phyloP scores from a whole-genome alignment of 2,329 filamentous ascomycete genomes.

The Fonsecaea monophora region DNA sequence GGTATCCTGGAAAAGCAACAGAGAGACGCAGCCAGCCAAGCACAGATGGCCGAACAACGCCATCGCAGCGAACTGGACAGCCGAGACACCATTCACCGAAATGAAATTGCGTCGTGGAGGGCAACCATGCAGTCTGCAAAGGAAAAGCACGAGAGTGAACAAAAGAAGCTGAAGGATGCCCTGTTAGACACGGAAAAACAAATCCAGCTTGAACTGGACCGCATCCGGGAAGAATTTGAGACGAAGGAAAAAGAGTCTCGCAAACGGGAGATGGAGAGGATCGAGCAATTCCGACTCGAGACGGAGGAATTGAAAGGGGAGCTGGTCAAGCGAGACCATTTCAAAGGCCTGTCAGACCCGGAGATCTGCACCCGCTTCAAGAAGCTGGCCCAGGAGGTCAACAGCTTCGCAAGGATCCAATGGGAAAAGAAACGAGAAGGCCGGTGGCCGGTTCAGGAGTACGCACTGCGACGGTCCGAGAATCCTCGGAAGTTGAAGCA shows the following conservation, averaged over 20 bases:
- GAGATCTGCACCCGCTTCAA: neutral
- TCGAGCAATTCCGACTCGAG: neutral
- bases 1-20: neutral
- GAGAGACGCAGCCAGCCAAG: neutral
- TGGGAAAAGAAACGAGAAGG: neutral
- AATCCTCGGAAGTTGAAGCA: neutral
- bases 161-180: neutral
- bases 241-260: neutral
- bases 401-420: neutral
- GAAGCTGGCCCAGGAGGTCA: neutral
- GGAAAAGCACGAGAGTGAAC: neutral
- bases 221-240: neutral
- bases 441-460: neutral
- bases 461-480: neutral
- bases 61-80: neutral
- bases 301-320: neutral
- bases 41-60: neutral
- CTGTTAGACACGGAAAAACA: neutral
- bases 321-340: neutral
- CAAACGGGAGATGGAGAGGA: neutral
- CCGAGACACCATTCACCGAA: neutral
- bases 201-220: neutral
- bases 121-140: neutral
- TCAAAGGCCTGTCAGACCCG: neutral
- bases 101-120: neutral